These are phyloP conservation scores for Leccinum ochraceum DNA, from an alignment of 768 basidiomycete genomes.

Conservation along the genomic window DNA sequence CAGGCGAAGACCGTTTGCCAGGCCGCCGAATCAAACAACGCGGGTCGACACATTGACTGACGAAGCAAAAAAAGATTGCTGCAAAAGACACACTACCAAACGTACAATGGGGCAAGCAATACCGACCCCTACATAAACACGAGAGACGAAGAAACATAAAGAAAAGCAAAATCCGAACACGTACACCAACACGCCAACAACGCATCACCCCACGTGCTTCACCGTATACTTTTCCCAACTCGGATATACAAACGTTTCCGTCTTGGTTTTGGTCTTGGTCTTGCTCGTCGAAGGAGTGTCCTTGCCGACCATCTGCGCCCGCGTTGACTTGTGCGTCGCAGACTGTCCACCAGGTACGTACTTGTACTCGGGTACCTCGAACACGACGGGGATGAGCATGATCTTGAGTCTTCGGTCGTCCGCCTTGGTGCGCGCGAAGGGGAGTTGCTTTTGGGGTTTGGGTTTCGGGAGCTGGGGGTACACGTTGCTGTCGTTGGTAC, in stretches of 20 bases:
- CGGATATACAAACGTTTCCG: conserved; percentile 54
- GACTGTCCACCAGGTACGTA: conserved; percentile 20
- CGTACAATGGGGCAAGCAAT: conserved; percentile 2
- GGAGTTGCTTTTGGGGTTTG: conserved; percentile 47
- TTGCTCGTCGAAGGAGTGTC: conserved; percentile 20
- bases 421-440: conserved; percentile 50
- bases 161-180: neutral
- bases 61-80: neutral
- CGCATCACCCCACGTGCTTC: conserved; percentile 33
- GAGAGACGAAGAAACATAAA: neutral
- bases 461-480: conserved; percentile 41
- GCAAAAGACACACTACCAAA: neutral
- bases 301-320: conserved; percentile 15
- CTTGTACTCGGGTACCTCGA: conserved; percentile 35
- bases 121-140: neutral
- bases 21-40: neutral
- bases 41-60: neutral
- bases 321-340: conserved; percentile 31
- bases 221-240: conserved; percentile 69
- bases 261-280: conserved; percentile 35
- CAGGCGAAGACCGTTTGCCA: too few species aligned
- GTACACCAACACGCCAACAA: neutral
- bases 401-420: conserved; percentile 61
- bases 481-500: conserved; percentile 15
- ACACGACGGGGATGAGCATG: conserved; percentile 44